Conservation (phyloP, 345 rosid species). For the Linum tenue region DNA sequence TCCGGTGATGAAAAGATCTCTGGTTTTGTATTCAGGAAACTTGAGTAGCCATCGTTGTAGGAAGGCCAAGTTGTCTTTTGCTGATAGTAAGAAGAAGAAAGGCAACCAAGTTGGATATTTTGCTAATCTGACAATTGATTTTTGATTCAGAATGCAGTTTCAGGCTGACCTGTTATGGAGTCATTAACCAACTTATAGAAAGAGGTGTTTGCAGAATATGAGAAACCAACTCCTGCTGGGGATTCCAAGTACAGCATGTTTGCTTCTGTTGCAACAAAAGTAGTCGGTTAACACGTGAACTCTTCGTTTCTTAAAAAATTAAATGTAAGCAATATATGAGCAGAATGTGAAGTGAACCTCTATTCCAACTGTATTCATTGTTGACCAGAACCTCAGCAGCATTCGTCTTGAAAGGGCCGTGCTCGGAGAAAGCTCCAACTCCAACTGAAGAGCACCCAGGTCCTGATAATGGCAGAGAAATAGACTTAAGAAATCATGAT, state of each 20-base stretch:
- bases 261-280: conserved; percentile 8
- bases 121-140: not conserved
- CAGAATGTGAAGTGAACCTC: not conserved
- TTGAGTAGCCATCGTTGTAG: conserved; percentile 15
- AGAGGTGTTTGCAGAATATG: conserved; percentile 7
- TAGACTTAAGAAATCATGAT: not conserved
- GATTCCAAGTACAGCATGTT: conserved; percentile 19
- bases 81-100: not conserved
- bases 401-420: conserved; percentile 10
- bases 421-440: conserved; percentile 29
- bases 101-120: not conserved
- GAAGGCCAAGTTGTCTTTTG: conserved; percentile 16
- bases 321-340: not conserved
- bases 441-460: conserved; percentile 15
- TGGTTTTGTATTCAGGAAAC: conserved; percentile 15
- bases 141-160: not conserved
- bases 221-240: conserved; percentile 20
- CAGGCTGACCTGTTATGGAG: not conserved
- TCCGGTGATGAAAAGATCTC: conserved; percentile 13
- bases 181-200: conserved; percentile 14
- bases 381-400: not conserved
- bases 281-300: not conserved
- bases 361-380: conserved; percentile 13
- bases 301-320: not conserved
- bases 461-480: not conserved